A percentile compares a stretch with the other conserved stretches of the same genome.
phyloP scores from a whole-genome alignment of 2,329 filamentous ascomycete species.

The Clonostachys solani region DNA sequence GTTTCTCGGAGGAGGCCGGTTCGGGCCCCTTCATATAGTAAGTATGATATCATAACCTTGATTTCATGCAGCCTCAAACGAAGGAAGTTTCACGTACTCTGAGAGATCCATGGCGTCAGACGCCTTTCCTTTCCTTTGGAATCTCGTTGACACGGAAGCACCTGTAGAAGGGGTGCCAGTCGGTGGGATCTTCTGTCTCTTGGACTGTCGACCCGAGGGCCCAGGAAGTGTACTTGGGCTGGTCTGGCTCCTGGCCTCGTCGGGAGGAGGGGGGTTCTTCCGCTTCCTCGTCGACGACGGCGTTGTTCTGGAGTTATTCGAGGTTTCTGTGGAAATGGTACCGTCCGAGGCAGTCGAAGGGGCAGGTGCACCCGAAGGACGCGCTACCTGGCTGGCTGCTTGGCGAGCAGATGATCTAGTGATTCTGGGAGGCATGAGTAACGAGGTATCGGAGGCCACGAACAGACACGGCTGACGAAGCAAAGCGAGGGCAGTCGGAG shows the following conservation, averaged over 20 bases:
- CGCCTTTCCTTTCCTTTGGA: constrained; percentile 60
- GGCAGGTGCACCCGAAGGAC: constrained; percentile 35
- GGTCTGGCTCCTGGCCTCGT: constrained; percentile 39
- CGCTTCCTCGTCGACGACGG: constrained; percentile 63
- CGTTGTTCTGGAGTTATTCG: constrained; percentile 22
- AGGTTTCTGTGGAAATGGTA: constrained; percentile 31
- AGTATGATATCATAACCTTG: too few relatives aligned
- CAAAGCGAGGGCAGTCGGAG: too few relatives aligned
- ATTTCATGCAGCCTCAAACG: background rate
- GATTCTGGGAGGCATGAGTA: constrained; percentile 94
- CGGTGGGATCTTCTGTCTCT: constrained; percentile 65
- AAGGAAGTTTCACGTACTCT: constrained; percentile 51
- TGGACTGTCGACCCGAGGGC: constrained; percentile 56
- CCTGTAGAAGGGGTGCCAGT: constrained; percentile 28
- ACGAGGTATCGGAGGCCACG: constrained; percentile 7
- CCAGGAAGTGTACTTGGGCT: constrained; percentile 12
- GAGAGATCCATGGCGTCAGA: constrained; percentile 67
- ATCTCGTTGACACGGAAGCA: constrained; percentile 23
- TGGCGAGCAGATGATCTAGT: constrained; percentile 93
- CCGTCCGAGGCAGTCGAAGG: constrained; percentile 29
- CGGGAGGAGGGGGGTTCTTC: constrained; percentile 52
- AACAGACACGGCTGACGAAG: too few relatives aligned
- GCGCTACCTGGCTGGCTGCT: constrained; percentile 62
- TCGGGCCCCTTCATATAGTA: too few relatives aligned
- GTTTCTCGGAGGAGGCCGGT: too few relatives aligned